Evolutionary conservation across 1,284 basidiomycete genomes (phyloP), one percentile per base, ranked within the genome.

Genomic region (Cryptococcus amylolentus): DNA sequence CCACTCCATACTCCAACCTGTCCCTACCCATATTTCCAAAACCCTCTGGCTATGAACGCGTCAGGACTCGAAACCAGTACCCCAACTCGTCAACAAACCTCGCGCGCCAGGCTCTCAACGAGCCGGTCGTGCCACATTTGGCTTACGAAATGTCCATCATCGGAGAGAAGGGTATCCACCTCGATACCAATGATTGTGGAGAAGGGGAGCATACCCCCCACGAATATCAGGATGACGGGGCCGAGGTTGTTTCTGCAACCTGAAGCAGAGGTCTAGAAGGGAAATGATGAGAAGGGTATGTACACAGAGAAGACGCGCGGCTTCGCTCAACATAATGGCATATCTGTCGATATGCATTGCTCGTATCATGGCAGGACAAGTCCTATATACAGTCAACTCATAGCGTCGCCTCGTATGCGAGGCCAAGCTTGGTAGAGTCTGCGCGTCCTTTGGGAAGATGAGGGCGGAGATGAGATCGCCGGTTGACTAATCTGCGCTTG

Each of bases 301-400:
- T 42, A 63, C 20, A 59, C 58, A 2, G 64, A 67, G 23, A 23
- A 23, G 35, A 37, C 66, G 43, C 56, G 61, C 13, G 46, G 69
- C 31, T 62, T 66, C 23, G 3, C 23, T 23, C 23, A 23, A 23
- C 23, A 23, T 23, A 23, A 23, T 23, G 23, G 23, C 23, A 23
- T 23, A 23, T 23, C 23, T 23, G 23, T 23, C 2, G 23, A 23
- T 23, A 23, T 23, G 23, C 23, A 23, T 23, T 3, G 23, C 23
- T 23, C 23, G 23, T 23, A 23, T 23, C 23, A 2, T 23, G 23
- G 23, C 23, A 23, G 23, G 23, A 23, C 23, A 23, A 23, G 23
- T 23, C 23, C 23, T 23, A 2, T 23, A 23, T 23, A 23, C 23
- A 23, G 23, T 23, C 3, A 23, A 2, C 0, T 3, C 23, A 23